Evolutionary conservation across 2,329 filamentous ascomycete species (phyloP), one percentile per base, ranked within the genome.

Genomic region (Fusarium nodosum): DNA sequence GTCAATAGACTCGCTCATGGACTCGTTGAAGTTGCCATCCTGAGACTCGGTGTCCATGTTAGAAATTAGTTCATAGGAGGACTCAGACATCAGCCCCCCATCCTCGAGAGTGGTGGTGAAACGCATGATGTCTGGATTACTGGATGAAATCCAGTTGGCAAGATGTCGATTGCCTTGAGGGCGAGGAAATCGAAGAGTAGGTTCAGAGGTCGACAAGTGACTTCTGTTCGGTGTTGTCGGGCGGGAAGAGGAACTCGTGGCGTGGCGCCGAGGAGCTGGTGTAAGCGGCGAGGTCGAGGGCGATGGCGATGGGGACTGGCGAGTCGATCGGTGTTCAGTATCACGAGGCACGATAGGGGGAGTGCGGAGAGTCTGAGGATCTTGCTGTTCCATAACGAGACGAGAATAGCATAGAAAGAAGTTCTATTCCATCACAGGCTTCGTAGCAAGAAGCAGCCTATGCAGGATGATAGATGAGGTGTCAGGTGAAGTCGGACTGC

Each of bases 61-160:
- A 56, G 80, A 80, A 75, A 89, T 84, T 48, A 89, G 78, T 73
- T 88, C 87, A 76, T 86, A 89, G 61, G 85, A 81, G 57, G 87
- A 87, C 72, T 87, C 87, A 73, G 82, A 78, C 73, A 51, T 51
- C 12, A 88, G 75, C 72, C 80, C 87, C 75, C 85, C 83, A 66
- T 84, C 82, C 41, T 85, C 83, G 60, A 82, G 80, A 30, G 79
- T 79, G 55, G 75, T 78, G 38, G 79, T 79, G 24, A 82, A 77
- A 68, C 81, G 82, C 84, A 87, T 87, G 67, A 88, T 87, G 78
- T 86, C 83, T 54, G 85, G 85, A 31, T 86, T 83, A 72, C 86
- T 88, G 55, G 82, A 84, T 9, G 85, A 87, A 50, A 89, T 81
- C 86, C 86, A 89, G 81, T 86, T 85, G 72, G 86, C 86, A 41